These are phyloP conservation scores for Basipetospora chlamydospora DNA, from an alignment of 2,329 filamentous ascomycete species.

Conservation along the genomic window DNA sequence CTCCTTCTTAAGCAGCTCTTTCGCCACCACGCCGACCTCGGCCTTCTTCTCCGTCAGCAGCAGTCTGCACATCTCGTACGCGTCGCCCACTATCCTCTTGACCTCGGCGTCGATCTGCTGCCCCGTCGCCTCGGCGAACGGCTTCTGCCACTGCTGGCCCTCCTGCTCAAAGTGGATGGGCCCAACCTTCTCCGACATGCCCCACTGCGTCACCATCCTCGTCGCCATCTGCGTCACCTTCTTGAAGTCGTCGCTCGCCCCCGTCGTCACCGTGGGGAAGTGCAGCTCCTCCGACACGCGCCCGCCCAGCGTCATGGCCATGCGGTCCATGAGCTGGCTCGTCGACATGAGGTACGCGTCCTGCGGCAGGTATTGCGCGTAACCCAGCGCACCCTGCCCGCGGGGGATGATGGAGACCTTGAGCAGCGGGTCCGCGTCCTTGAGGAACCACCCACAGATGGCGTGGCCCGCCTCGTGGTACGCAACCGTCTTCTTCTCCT, in stretches of 20 bases:
- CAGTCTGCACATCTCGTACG: slow-evolving; percentile 79
- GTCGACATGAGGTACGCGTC: slow-evolving; percentile 95
- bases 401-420: slow-evolving; percentile 98
- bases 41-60: slow-evolving; percentile 74
- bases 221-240: slow-evolving; percentile 95
- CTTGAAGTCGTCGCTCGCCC: slow-evolving; percentile 93
- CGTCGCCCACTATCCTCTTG: slow-evolving; percentile 77
- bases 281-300: slow-evolving; percentile 92
- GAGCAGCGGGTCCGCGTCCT: slow-evolving; percentile 88
- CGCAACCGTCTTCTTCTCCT: slow-evolving; percentile 90
- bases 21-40: slow-evolving; percentile 78
- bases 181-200: slow-evolving; percentile 90
- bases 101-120: slow-evolving; percentile 88
- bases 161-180: slow-evolving; percentile 83
- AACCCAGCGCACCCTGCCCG: slow-evolving; percentile 83
- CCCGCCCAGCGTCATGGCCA: slow-evolving; percentile 97
- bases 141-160: slow-evolving; percentile 74
- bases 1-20: slow-evolving; percentile 87
- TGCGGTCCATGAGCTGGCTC: slow-evolving; percentile 94
- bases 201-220: slow-evolving; percentile 98
- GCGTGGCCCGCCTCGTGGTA: slow-evolving; percentile 96
- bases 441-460: slow-evolving; percentile 96
- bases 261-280: slow-evolving; percentile 90
- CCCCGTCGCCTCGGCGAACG: slow-evolving; percentile 88
- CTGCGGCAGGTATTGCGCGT: slow-evolving; percentile 90